Base-by-base conservation (phyloP, 192 early-diverging fungal species). In the Phycomyces blakesleeanus region DNA sequence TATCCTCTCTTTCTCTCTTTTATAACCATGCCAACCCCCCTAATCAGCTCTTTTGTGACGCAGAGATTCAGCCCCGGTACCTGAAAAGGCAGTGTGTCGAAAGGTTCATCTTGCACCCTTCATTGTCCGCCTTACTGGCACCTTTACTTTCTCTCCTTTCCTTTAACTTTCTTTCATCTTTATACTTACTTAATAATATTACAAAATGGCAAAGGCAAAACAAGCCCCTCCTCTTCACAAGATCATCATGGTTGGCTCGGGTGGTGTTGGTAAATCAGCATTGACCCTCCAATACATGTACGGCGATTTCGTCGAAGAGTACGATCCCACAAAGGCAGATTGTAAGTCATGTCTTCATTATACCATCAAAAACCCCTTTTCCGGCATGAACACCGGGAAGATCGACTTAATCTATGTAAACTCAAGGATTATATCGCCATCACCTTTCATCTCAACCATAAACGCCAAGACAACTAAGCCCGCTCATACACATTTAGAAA, bases 271-370 rank as follows among this genome's bases (percentile, higher is more conserved):
- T 37, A 95, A 95, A 72, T 91, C 89, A 0, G 93, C 93, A 16
- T 73, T 95, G 38, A 93, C 93, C 1, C 76, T 95, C 27, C 89
- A 93, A 74, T 93, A 88, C 81, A 89, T 92, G 91, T 93, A 93
- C 59, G 91, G 93, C 57, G 91, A 95, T 77, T 95, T 95, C 78
- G 88, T 92, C 52, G 91, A 95, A 76, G 91, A 95, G 69, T 95
- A 95, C 74, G 93, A 95, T 69, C 93, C 93, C 21, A 95, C 93
- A 37, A 95, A 93, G 68, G 93, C 91, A 50, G 93, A 95, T 71
- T 89, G 65, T 69, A 69, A 57, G 55, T 63, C 22, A 34, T 34
- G 29, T 7, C 7, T 34, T 34, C 3, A 34, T 34, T 34, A 34
- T 34, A 34, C 29, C 29, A 34, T 34, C 7, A 34, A 7, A 34